Base-by-base conservation (phyloP, 495 filamentous ascomycete genomes). In the Alectoria sarmentosa region DNA sequence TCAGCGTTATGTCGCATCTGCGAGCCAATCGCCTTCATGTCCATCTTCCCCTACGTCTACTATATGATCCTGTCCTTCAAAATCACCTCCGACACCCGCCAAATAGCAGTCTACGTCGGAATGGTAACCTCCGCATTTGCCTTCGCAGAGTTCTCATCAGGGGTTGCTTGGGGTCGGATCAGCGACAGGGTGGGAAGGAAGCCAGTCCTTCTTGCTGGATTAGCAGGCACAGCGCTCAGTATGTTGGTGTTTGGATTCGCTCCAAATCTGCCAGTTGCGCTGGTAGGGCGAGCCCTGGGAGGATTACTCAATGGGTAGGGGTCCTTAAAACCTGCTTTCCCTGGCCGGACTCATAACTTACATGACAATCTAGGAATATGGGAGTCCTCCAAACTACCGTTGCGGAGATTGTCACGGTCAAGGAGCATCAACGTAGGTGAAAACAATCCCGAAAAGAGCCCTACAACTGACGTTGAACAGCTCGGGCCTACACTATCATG, bases 1-100 rank as follows among this genome's bases (percentile, higher is more conserved):
- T 70, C 68, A 98, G 94, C 92, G 41, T 76, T 96, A 67, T 95
- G 91, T 73, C 87, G 94, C 69, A 95, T 99, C 75, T 96, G 91
- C 80, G 94, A 99, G 75, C 94, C 94, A 56, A 96, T 99, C 74
- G 95, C 94, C 14, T 98, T 99, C 82, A 98, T 96, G 89, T 96
- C 92, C 59, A 96, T 99, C 69, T 98, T 99, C 72, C 95, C 94
- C 5, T 99, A 99, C 73, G 92, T 93, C 71, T 99, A 96, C 78
- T 94, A 88, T 78, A 99, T 99, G 94, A 90, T 98, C 57, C 81
- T 90, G 69, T 90, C 89, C 42, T 99, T 99, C 76, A 78, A 90
- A 68, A 86, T 94, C 74, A 89, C 91, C 54, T 73, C 88, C 65
- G 87, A 90, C 70, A 82, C 90, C 61, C 83, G 82, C 66, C 84